Percentiles rank a stretch among this genome's conserved stretches.
Conservation (phyloP, 768 basidiomycete genomes). For the Trichaptum fuscoviolaceum region DNA sequence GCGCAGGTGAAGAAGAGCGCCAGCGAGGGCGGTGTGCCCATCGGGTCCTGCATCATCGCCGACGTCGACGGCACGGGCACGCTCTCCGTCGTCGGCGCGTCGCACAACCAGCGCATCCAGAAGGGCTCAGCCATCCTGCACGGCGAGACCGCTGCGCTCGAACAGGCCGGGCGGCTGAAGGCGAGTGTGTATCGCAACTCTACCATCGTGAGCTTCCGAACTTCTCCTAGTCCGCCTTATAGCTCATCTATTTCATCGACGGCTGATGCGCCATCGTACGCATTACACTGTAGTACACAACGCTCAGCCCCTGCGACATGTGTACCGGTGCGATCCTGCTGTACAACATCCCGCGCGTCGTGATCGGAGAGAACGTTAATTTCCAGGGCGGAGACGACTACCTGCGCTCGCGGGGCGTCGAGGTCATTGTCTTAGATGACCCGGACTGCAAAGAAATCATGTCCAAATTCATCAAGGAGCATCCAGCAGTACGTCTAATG, state of each 20-base stretch:
- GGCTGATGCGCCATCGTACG: too few species aligned
- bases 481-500: slow-evolving; percentile 41
- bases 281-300: slow-evolving; percentile 12
- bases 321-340: slow-evolving; percentile 59
- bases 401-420: slow-evolving; percentile 46
- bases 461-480: slow-evolving; percentile 48
- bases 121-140: slow-evolving; percentile 37
- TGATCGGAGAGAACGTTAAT: slow-evolving; percentile 58
- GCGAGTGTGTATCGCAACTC: slow-evolving; percentile 39
- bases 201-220: slow-evolving; percentile 37
- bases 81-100: slow-evolving; percentile 31
- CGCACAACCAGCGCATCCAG: slow-evolving; percentile 43
- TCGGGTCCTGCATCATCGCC: slow-evolving; percentile 46
- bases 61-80: slow-evolving; percentile 12
- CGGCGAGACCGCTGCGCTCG: slow-evolving; percentile 45
- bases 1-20: slow-evolving; percentile 42
- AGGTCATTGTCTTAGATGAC: slow-evolving; percentile 39
- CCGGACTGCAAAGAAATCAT: slow-evolving; percentile 50
- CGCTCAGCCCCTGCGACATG: slow-evolving; percentile 55
- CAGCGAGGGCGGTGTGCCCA: slow-evolving; percentile 55
- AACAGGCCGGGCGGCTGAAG: slow-evolving; percentile 47
- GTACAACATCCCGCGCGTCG: slow-evolving; percentile 59
- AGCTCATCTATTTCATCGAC: too few species aligned
- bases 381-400: slow-evolving; percentile 52
- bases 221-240: too few species aligned